Evolutionary conservation across 2,329 filamentous ascomycete species (phyloP), one percentile per base, ranked within the genome.

Genomic region (Fusarium foetens): DNA sequence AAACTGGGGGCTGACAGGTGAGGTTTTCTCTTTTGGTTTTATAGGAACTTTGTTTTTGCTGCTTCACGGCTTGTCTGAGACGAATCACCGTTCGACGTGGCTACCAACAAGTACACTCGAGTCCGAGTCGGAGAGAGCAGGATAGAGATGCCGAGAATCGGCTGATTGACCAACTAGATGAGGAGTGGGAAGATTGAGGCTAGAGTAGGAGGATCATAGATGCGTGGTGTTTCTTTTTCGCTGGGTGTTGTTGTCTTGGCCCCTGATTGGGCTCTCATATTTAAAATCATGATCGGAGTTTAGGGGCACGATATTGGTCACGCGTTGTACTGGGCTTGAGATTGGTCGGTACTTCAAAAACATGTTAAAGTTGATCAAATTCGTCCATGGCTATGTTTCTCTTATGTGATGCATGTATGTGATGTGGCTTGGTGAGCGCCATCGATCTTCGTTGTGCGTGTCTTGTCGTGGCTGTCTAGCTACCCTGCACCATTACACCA

Each of bases 161-260:
- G 71, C 83, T 98, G 76, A 98, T 99, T 80, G 95, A 98, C 81
- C 94, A 98, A 81, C 86, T 98, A 66, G 96, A 98, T 78, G 95
- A 98, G 81, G 95, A 98, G 80, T 98, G 95, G 95, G 95, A 98
- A 76, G 95, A 97, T 71, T 91, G 29, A 68, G 35, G 23, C 35
- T 31, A 54, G 38, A 23, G 11, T 6, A 48, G 46, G 42, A 27
- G 13, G 19, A n/a, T 13, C 25, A 51, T 60, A 52, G 21, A 48
- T 60, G 45, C 25, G 38, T 58, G 59, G 43, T 51, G 19, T 38
- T 67, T 62, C 57, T 70, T 54, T 49, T 59, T 45, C 35, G 33
- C 29, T 25, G 12, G 51, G 42, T 58, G 41, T 51, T 71, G 21
- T 48, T 43, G 7, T 25, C 23, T 54, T 35, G 31, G 27, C 27